Base-by-base conservation (phyloP, 2,329 filamentous ascomycete species). In the Penicillium sp. region DNA sequence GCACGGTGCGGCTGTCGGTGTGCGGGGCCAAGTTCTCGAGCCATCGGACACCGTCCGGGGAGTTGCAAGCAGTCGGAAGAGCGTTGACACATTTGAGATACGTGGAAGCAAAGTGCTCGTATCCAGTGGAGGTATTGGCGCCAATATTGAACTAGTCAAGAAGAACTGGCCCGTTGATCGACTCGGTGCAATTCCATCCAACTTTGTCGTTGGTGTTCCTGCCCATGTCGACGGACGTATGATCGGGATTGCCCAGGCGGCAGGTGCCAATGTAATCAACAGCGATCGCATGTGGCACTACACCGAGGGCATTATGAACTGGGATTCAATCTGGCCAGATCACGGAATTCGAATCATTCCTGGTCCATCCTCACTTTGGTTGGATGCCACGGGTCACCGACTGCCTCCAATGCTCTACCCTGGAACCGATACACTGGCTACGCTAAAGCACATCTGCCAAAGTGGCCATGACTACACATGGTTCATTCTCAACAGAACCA, bases 261-360 rank as follows among this genome's bases (percentile, higher is more conserved):
- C 50, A 8, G 50, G 50, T 14, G 50, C 50, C 19, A 44, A 52
- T 33, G 50, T 52, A 14, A 52, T 52, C 8, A 52, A 52, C 19
- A 44, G 42, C 7, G 50, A 52, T 45, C 50, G 50, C 13, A 52
- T 52, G 50, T 52, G 50, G 50, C 50, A 52, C 19, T 52, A 52
- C 19, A 52, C 50, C 19, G 50, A 52, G 25, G 50, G 50, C 3
- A n/a, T 52, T 19, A 31, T 29, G 13, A 52, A 52, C 8, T 52
- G 50, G 50, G n/a, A 52, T 52, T n/a, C 39, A 4, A 52, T 52
- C 19, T 52, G 50, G 50, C 50, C 50, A 23, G n/a, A 44, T 8
- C 50, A 52, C 9, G 50, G 50, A 11, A 52, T 52, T 44, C 26
- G 50, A 29, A 52, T 52, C 5, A 43, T 52, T 25, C 50, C 50